A percentile compares a stretch with the other conserved stretches of the same genome.
Evolutionary conservation across 1,139 yeast genomes (phyloP).

Genomic region (Kodamaea suecica): DNA sequence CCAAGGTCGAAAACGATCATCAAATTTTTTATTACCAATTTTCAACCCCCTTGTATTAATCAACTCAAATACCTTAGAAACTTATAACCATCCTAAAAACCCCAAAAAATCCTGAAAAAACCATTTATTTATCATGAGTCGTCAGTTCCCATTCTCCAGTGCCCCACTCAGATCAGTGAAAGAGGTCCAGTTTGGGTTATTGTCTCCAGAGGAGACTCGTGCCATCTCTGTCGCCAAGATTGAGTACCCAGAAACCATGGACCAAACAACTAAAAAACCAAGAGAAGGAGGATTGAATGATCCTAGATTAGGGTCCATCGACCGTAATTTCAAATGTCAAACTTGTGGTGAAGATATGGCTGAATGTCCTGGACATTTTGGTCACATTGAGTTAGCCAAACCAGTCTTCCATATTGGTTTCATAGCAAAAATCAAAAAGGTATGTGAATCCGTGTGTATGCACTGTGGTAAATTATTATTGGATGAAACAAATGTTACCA

Average conservation of each 20-base stretch:
- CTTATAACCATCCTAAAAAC: conserved; percentile 9
- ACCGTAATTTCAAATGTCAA: conserved; percentile 95
- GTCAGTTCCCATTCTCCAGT: conserved; percentile 87
- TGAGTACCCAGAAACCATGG: conserved; percentile 98
- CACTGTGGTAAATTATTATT: conserved; percentile 93
- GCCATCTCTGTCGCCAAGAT: conserved; percentile 97
- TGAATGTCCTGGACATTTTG: conserved; percentile 99
- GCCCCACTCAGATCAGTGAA: conserved; percentile 96
- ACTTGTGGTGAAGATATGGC: conserved; percentile 99
- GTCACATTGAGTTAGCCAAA: conserved; percentile 96
- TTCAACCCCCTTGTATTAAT: conserved; percentile 3
- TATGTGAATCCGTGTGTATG: conserved; percentile 95
- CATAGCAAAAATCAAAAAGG: conserved; percentile 88
- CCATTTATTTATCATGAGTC: conserved; percentile 34
- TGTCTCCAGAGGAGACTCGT: conserved; percentile 96
- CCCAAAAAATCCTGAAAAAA: conserved; percentile 1
- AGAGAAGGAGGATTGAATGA: conserved; percentile 96
- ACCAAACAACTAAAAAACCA: conserved; percentile 91
- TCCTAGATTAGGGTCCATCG: conserved; percentile 95
- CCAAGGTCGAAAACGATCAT: not conserved
- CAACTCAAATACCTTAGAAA: conserved; percentile 9
- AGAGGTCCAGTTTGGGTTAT: conserved; percentile 95
- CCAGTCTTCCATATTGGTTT: conserved; percentile 98
- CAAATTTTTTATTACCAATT: not conserved
- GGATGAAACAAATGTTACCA: conserved; percentile 82